These are phyloP conservation scores for Rhodomyrtus psidioides DNA, from an alignment of 441 rosid species.

Conservation along the genomic window DNA sequence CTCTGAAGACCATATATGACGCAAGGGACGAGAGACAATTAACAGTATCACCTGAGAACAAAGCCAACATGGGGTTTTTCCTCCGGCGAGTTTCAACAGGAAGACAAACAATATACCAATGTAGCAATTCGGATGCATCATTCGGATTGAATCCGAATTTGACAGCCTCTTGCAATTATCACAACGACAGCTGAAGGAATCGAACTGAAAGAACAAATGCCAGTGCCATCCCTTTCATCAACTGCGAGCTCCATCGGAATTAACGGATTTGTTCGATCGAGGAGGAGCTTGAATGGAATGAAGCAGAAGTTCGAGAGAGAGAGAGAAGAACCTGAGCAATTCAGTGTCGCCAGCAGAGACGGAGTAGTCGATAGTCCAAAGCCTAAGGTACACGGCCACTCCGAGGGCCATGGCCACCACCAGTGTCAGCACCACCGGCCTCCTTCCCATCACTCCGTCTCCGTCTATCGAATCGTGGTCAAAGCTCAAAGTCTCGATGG, in stretches of 20 bases:
- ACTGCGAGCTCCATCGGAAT: not conserved
- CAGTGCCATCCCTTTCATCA: not conserved
- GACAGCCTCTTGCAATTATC: not conserved
- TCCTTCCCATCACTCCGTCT: conserved; percentile 32
- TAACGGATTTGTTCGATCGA: not conserved
- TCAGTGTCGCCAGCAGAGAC: conserved; percentile 67
- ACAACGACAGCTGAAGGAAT: not conserved
- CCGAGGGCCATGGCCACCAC: conserved; percentile 61
- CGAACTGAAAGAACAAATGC: not conserved
- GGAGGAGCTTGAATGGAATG: not conserved
- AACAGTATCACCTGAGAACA: not conserved
- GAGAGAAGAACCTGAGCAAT: conserved; percentile 44
- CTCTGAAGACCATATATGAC: not conserved
- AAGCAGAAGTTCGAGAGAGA: not conserved
- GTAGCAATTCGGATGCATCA: not conserved
- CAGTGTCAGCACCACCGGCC: conserved; percentile 43
- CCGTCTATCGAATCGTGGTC: not conserved
- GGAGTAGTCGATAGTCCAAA: conserved; percentile 81
- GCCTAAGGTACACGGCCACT: conserved; percentile 63
- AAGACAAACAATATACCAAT: not conserved
- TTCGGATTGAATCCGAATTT: not conserved
- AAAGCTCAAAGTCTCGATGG: not conserved
- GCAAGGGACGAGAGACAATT: not conserved
- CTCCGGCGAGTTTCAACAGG: not conserved
- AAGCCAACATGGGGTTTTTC: not conserved